A percentile compares a stretch with the other conserved stretches of the same genome.
These are phyloP conservation scores for Ananas comosus DNA, from an alignment of 176 grass and related monocot genomes.

Conservation along the genomic window DNA sequence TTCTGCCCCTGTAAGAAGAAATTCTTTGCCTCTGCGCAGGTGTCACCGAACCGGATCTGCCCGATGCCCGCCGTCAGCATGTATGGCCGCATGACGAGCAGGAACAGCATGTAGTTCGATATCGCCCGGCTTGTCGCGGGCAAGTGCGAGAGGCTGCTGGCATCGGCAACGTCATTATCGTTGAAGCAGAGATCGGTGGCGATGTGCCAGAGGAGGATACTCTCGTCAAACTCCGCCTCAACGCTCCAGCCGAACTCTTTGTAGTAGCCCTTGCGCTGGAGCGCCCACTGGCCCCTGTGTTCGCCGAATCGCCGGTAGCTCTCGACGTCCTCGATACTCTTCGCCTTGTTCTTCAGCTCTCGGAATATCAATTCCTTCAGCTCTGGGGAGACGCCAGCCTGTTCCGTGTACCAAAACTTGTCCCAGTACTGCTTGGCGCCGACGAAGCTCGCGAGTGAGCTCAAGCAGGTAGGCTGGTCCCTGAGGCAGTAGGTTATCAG, in stretches of 20 bases:
- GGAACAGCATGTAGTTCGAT: slow-evolving; percentile 12
- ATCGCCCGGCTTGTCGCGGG: neutral
- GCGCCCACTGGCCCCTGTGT: neutral
- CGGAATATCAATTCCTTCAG: slow-evolving; percentile 27
- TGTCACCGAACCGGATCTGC: neutral
- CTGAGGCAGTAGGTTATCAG: slow-evolving; percentile 20
- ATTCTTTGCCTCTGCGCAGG: neutral
- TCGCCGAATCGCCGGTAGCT: slow-evolving; percentile 8
- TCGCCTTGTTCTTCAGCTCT: slow-evolving; percentile 18
- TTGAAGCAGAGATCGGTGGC: slow-evolving; percentile 39
- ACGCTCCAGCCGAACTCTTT: slow-evolving; percentile 4
- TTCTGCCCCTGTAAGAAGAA: neutral
- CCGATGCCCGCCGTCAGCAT: slow-evolving; percentile 7
- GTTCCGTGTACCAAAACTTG: slow-evolving; percentile 4
- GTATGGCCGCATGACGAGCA: neutral
- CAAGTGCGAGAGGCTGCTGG: neutral
- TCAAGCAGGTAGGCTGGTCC: neutral
- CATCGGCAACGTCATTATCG: neutral
- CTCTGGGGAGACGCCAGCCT: neutral
- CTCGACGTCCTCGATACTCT: neutral
- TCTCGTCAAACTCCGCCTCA: slow-evolving; percentile 8
- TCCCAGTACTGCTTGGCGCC: neutral
- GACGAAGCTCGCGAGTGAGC: neutral
- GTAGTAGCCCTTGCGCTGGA: neutral
- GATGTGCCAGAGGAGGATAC: slow-evolving; percentile 27